Percentiles rank a stretch among this genome's conserved stretches.
Conservation (phyloP, 192 early-diverging fungal genomes). For the Mortierella alpina region DNA sequence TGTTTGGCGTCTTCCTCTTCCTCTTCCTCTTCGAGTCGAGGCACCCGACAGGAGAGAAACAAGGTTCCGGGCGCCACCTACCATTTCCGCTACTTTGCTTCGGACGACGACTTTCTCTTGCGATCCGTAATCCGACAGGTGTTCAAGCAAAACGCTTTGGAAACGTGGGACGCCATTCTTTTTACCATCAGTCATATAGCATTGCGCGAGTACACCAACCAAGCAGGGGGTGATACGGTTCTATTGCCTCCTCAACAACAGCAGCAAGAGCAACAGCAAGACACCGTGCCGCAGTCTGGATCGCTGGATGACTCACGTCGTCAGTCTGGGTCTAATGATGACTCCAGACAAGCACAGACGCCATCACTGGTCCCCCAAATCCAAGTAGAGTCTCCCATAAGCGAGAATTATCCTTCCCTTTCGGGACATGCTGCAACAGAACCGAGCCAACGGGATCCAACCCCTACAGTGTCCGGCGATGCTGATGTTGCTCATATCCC, state of each 20-base stretch:
- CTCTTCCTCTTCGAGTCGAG: neutral
- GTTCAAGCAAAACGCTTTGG: constrained; percentile 75
- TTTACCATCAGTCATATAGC: constrained; percentile 65
- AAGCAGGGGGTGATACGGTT: neutral
- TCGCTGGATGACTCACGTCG: too few relatives aligned
- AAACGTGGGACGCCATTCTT: constrained; percentile 70
- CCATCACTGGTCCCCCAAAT: too few relatives aligned
- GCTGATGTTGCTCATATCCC: too few relatives aligned
- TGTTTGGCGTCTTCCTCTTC: neutral
- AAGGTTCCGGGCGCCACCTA: constrained; percentile 26
- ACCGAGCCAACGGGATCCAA: too few relatives aligned
- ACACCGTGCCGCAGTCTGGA: neutral
- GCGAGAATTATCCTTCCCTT: too few relatives aligned
- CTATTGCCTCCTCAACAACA: constrained; percentile 2
- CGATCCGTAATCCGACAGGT: constrained; percentile 65
- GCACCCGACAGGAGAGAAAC: too few relatives aligned
- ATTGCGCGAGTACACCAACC: constrained; percentile 21
- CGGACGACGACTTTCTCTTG: constrained; percentile 81
- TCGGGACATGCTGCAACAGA: too few relatives aligned
- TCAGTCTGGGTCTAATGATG: too few relatives aligned
- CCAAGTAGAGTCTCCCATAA: too few relatives aligned
- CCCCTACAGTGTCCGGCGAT: too few relatives aligned
- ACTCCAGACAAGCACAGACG: neutral
- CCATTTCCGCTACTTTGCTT: constrained; percentile 64
- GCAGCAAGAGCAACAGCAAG: neutral